Evolutionary conservation across 1,139 yeast species (phyloP).

Genomic region (Geotrichum candidum): DNA sequence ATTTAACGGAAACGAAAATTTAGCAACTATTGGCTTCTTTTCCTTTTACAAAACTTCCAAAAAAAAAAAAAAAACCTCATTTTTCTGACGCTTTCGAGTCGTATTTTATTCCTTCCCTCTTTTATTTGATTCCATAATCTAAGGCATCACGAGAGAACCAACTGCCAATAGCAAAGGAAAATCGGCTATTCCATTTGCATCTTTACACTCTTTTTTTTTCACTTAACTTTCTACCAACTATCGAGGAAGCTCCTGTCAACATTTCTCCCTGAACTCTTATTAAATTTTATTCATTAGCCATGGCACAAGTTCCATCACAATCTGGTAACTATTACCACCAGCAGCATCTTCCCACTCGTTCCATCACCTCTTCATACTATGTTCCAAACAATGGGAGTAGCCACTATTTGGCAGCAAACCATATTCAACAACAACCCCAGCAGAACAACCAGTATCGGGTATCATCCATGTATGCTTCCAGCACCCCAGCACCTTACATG

Average conservation of each 20-base stretch:
- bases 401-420: not conserved
- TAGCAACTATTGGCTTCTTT: not conserved
- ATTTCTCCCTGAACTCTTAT: not conserved
- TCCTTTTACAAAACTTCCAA: not conserved
- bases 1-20: not conserved
- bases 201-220: not conserved
- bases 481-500: not conserved
- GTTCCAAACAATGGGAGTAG: not conserved
- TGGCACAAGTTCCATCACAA: slow-evolving; percentile 12
- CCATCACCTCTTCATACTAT: slow-evolving; percentile 7
- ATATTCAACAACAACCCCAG: not conserved
- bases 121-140: not conserved
- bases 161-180: not conserved
- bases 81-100: not conserved
- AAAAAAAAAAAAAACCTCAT: not conserved
- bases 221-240: not conserved
- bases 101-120: not conserved
- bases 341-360: slow-evolving; percentile 8
- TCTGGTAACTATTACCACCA: slow-evolving; percentile 13
- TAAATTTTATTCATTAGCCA: not conserved
- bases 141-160: not conserved
- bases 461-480: slow-evolving; percentile 1
- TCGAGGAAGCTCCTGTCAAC: not conserved
- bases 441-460: not conserved
- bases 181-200: not conserved